These are phyloP conservation scores for Madurella fahalii DNA, from an alignment of 2,329 filamentous ascomycete species.

Conservation along the genomic window DNA sequence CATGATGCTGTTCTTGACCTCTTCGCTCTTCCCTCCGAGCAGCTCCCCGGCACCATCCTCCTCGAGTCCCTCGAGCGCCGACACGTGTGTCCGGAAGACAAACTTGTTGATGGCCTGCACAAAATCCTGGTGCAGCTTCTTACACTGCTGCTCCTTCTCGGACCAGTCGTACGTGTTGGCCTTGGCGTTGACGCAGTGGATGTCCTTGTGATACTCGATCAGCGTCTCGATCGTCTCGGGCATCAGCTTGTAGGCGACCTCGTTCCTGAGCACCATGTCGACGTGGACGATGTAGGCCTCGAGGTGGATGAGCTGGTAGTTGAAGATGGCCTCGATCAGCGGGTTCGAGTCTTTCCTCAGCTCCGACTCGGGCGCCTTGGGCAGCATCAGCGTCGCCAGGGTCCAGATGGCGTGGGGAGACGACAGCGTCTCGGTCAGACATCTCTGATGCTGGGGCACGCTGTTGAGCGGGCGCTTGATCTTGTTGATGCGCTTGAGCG, in stretches of 20 bases:
- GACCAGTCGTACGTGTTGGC: slow-evolving; percentile 91
- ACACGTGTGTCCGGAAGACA: slow-evolving; percentile 84
- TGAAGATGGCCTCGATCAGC: slow-evolving; percentile 81
- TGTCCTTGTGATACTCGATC: slow-evolving; percentile 92
- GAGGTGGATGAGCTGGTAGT: slow-evolving; percentile 88
- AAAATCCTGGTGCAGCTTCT: slow-evolving; percentile 96
- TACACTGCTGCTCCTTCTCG: slow-evolving; percentile 92
- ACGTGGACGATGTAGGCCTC: slow-evolving; percentile 98
- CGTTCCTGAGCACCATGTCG: slow-evolving; percentile 96
- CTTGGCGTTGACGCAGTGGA: slow-evolving; percentile 86
- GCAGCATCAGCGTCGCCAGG: slow-evolving; percentile 85
- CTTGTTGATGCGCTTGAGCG: slow-evolving; percentile 92
- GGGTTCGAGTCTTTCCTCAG: slow-evolving; percentile 77
- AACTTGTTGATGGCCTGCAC: slow-evolving; percentile 96
- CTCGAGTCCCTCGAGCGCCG: slow-evolving; percentile 89
- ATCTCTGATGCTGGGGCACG: slow-evolving; percentile 90
- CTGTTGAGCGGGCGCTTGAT: slow-evolving; percentile 97
- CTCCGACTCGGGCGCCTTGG: slow-evolving; percentile 82
- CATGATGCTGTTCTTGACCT: slow-evolving; percentile 84
- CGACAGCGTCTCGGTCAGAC: slow-evolving; percentile 90
- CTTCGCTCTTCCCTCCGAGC: slow-evolving; percentile 83
- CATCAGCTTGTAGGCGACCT: slow-evolving; percentile 97
- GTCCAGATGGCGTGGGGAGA: slow-evolving; percentile 91
- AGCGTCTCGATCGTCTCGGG: slow-evolving; percentile 89
- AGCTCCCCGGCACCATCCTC: slow-evolving; percentile 95